These are phyloP conservation scores for Nakazawaea pomicola DNA, from an alignment of 805 yeast species.

Conservation along the genomic window DNA sequence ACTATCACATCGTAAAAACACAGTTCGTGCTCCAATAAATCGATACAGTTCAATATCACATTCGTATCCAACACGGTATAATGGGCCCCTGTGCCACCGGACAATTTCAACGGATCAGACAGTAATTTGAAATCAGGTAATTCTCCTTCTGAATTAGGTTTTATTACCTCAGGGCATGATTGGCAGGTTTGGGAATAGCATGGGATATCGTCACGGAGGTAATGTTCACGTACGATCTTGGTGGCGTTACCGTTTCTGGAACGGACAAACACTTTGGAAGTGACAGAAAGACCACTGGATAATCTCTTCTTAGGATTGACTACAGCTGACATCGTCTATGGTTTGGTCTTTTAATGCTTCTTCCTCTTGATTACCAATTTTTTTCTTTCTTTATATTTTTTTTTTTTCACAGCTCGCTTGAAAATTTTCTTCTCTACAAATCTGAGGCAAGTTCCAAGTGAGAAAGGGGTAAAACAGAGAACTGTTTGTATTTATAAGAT, in stretches of 20 bases:
- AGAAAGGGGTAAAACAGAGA: too few species aligned
- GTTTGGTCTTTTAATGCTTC: too few species aligned
- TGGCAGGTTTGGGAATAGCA: slow-evolving; percentile 74
- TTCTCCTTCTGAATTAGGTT: slow-evolving; percentile 64
- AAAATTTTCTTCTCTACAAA: too few species aligned
- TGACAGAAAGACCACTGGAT: slow-evolving; percentile 54
- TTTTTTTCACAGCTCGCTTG: neutral
- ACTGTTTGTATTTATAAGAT: too few species aligned
- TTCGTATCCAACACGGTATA: slow-evolving; percentile 86
- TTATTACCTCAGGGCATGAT: slow-evolving; percentile 48
- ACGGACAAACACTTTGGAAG: slow-evolving; percentile 87
- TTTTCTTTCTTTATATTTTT: neutral
- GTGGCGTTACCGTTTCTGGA: slow-evolving; percentile 87
- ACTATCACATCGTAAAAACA: slow-evolving; percentile 85
- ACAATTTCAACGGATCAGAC: slow-evolving; percentile 45
- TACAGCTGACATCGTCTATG: slow-evolving; percentile 16
- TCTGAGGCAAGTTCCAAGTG: too few species aligned
- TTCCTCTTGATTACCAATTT: neutral
- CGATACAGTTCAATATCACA: slow-evolving; percentile 83
- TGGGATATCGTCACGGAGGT: slow-evolving; percentile 86
- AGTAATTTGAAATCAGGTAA: slow-evolving; percentile 64
- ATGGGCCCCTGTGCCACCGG: slow-evolving; percentile 55
- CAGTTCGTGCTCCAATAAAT: slow-evolving; percentile 69
- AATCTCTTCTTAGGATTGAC: slow-evolving; percentile 35
- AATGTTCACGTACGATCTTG: slow-evolving; percentile 91